Base-by-base conservation (phyloP, 1,139 yeast genomes). In the Kodamaea alishanica region DNA sequence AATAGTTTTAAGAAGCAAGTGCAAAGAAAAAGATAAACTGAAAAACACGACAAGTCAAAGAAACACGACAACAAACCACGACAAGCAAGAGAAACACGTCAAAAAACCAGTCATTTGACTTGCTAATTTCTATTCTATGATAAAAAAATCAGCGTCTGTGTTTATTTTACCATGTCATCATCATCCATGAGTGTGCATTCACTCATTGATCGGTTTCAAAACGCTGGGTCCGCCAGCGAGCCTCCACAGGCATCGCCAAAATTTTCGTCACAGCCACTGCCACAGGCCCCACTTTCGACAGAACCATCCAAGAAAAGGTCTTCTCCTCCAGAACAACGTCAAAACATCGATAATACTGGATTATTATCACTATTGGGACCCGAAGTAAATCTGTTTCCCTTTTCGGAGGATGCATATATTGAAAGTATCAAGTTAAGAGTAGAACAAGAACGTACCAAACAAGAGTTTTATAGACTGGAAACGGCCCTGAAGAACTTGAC, bases 371-470 rank as follows among this genome's bases (percentile, higher is more conserved):
- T 80, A 2, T 59, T 82, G 30, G 88, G 87, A 0, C 70, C 80
- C 7, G 71, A 75, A 9, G 65, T 74, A 7, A 54, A 67, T 5
- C 57, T 67, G 23, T 82, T 86, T 76, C 81, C 82, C 1, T 71
- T 70, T 54, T 67, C 85, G 2, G 90, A 85, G 44, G 68, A 72
- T 20, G 75, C 94, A 2, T 70, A 82, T 29, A 59, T 73, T 24
- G 82, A 79, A 48, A 79, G 90, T 0, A 63, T 89, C 32, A 73
- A 73, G 31, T 70, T 87, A 25, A 75, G 82, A 42, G 65, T 79
- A 2, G 94, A 87, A 56, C 95, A 85, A 54, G 97, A 90, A 57
- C 72, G 76, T 30, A 85, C 97, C 1, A 83, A 83, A 49, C 97
- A 89, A 58, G 95, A 85, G 49, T 83, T 71, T 51, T 82, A 84